These are phyloP conservation scores for Acanthamoeba lugdunensis DNA, from an alignment of 208 protist species.

Conservation along the genomic window DNA sequence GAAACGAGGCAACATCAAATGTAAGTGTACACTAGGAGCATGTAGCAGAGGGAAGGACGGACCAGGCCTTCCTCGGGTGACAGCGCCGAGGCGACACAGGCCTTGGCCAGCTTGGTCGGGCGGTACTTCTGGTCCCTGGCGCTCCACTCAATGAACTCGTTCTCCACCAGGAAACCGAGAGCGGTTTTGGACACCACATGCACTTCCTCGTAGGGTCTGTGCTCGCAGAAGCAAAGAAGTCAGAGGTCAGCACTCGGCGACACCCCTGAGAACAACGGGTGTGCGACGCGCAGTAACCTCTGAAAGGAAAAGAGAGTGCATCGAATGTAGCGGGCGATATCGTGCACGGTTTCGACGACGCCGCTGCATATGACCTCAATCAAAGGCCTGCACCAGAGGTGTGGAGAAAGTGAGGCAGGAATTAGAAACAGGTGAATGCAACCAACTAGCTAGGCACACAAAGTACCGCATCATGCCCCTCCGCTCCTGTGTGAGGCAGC, in stretches of 20 bases:
- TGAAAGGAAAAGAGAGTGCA: constrained; percentile 82
- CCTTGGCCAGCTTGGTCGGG: constrained; percentile 78
- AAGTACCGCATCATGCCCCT: constrained; percentile 76
- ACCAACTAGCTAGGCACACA: background rate
- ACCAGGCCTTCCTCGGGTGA: constrained; percentile 81
- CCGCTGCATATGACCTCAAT: constrained; percentile 90
- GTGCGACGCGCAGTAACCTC: background rate
- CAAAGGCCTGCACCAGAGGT: constrained; percentile 76
- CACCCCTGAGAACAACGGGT: no score
- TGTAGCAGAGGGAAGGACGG: background rate
- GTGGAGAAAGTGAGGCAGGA: background rate
- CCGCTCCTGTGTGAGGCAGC: constrained; percentile 74
- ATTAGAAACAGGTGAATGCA: background rate
- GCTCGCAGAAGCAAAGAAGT: background rate
- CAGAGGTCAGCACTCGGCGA: background rate
- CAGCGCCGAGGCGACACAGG: constrained; percentile 76
- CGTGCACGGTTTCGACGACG: constrained; percentile 82
- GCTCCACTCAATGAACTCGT: constrained; percentile 78
- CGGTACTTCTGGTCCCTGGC: constrained; percentile 66
- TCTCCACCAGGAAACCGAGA: constrained; percentile 76
- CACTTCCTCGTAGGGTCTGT: constrained; percentile 75
- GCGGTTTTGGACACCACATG: constrained; percentile 69
- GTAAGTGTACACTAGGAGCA: no score
- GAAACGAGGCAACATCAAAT: background rate
- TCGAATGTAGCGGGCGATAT: constrained; percentile 83